Conservation (phyloP, 768 basidiomycete species). For the Vararia minispora region DNA sequence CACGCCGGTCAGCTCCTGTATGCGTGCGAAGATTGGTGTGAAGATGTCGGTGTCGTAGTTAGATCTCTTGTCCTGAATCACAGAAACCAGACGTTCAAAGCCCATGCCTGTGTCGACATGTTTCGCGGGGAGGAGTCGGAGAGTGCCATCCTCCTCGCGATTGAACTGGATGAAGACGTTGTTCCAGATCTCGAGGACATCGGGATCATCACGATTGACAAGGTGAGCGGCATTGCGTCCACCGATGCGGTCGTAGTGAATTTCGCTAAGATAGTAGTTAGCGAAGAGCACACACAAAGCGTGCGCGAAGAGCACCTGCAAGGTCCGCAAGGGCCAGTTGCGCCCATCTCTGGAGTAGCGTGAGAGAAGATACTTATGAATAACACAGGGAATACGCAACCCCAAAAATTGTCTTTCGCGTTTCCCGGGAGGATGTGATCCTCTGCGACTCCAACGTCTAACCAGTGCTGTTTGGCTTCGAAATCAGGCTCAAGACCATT, state of each 20-base stretch:
- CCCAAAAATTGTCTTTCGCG: conserved; percentile 99
- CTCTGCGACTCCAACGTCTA: conserved; percentile 78
- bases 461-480: conserved; percentile 83
- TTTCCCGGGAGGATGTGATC: conserved; percentile 89
- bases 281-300: neutral
- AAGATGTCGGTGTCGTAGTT: conserved; percentile 99
- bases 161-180: conserved; percentile 99
- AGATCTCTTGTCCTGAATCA: conserved; percentile 80
- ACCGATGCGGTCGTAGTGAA: conserved; percentile 97
- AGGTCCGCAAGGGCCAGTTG: conserved; percentile 95
- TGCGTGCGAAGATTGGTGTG: conserved; percentile 73
- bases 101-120: conserved; percentile 99
- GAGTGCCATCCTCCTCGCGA: conserved; percentile 78
- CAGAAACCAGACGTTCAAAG: conserved; percentile 93
- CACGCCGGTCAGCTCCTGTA: conserved; percentile 83
- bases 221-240: conserved; percentile 88
- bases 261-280: conserved; percentile 47
- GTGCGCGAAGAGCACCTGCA: conserved; percentile 49
- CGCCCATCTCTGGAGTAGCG: conserved; percentile 79
- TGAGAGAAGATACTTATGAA: conserved; percentile 2
- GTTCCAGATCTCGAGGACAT: conserved; percentile 99
- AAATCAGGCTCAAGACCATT: conserved; percentile 78
- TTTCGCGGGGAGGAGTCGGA: conserved; percentile 75
- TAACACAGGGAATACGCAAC: conserved; percentile 31
- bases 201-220: conserved; percentile 94